Base-by-base conservation (phyloP, 345 rosid genomes). In the Tarenaya hassleriana region DNA sequence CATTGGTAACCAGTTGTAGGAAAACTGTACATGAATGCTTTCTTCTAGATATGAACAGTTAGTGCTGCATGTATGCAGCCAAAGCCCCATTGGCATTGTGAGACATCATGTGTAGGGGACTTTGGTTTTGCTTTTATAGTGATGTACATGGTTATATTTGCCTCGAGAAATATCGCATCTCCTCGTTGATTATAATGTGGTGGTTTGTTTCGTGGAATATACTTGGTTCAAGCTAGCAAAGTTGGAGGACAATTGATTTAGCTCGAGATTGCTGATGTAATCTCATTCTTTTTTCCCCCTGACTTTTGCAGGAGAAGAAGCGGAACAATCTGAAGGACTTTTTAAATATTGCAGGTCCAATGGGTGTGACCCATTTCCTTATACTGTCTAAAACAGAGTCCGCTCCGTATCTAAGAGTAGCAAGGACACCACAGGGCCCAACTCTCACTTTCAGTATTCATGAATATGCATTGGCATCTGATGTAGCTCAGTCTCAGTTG, bases 291-390 rank as follows among this genome's bases (percentile, higher is more conserved):
- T 24, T 15, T 47, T 41, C 1, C 8, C 39, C 29, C 16, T n/a
- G n/a, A 52, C 41, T 37, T 43, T 55, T 60, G 62, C 88, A 92
- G 96, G 98, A 88, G 78, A 88, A 85, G 77, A 92, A 74, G 58
- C 67, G 95, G 63, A 83, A 85, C 69, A 85, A 58, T 70, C 77
- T 92, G 41, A 85, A 66, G 47, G 97, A 87, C 64, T 88, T 82
- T 61, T 64, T 88, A 74, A 88, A 88, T 64, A 88, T 92, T 56
- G 88, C 95, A 8, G 95, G 97, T 27, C 97, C 96, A 14, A 88
- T 92, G 98, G 97, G 95, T 67, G 95, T 92, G 13, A 78, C 97
- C 0, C 96, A 85, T 73, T 88, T 92, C 55, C 95, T 92, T 60
- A 81, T 88, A 24, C 50, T 92, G 41, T 73, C 95, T 5, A 88